phyloP scores from a whole-genome alignment of 441 rosid genomes.

The Eruca vesicaria region DNA sequence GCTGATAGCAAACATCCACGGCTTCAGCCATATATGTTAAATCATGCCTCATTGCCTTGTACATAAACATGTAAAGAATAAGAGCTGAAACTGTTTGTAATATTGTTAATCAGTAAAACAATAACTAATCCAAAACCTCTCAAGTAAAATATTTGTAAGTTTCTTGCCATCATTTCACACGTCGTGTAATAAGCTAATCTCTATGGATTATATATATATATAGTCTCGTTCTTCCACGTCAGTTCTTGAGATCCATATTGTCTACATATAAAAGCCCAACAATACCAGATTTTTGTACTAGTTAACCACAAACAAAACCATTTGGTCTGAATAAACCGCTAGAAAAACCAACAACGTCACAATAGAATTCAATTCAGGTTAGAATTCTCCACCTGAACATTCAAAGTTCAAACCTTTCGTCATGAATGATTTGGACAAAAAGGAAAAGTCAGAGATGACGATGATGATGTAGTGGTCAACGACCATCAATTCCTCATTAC shows the following conservation, averaged over 20 bases:
- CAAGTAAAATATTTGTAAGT: not conserved
- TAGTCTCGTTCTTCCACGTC: too few relatives aligned
- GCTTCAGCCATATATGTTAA: not conserved
- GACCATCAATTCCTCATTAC: not conserved
- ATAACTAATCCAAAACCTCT: not conserved
- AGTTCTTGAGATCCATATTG: not conserved
- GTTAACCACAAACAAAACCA: not conserved
- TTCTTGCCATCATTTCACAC: not conserved
- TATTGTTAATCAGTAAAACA: constrained; percentile 6
- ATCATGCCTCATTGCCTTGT: constrained; percentile 11
- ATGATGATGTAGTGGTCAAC: constrained; percentile 23
- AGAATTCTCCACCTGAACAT: constrained; percentile 1
- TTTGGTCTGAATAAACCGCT: not conserved
- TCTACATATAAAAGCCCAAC: not conserved
- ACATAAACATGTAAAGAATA: constrained; percentile 7
- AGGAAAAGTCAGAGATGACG: not conserved
- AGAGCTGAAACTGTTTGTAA: constrained; percentile 20
- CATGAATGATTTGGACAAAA: not conserved
- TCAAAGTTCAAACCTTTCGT: constrained; percentile 16
- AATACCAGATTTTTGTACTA: not conserved
- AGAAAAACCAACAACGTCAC: not conserved
- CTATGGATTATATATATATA: too few relatives aligned
- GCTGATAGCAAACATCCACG: not conserved
- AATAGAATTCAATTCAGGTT: constrained; percentile 15
- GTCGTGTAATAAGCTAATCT: not conserved